phyloP scores from a whole-genome alignment of 2,329 filamentous ascomycete genomes.

The Talaromyces pinophilus region DNA sequence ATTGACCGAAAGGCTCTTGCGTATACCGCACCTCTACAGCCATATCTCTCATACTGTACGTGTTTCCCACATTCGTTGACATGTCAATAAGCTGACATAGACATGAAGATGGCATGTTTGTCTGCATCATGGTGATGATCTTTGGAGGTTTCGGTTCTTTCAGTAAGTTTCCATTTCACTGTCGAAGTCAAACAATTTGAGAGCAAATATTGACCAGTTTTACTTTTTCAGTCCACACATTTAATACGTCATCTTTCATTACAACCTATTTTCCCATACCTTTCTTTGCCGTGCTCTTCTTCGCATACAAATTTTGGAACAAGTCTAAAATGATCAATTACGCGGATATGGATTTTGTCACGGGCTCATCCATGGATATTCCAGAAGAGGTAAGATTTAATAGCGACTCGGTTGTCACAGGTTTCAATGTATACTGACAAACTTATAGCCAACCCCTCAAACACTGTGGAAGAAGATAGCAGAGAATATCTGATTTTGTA shows the following conservation, averaged over 20 bases:
- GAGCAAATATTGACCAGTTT: not conserved
- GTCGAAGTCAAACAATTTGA: no score
- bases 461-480: not conserved
- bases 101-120: conserved; percentile 25
- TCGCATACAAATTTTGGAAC: conserved; percentile 28
- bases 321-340: conserved; percentile 28
- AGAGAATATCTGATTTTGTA: not conserved
- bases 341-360: conserved; percentile 29
- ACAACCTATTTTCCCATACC: conserved; percentile 30
- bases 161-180: conserved; percentile 21
- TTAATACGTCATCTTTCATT: conserved; percentile 28
- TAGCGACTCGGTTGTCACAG: no score
- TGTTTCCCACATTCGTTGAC: not conserved
- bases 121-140: conserved; percentile 29
- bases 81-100: not conserved
- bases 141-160: conserved; percentile 31
- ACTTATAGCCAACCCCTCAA: not conserved
- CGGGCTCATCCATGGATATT: conserved; percentile 28
- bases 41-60: conserved; percentile 61
- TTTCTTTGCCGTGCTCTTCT: conserved; percentile 27
- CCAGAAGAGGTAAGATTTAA: conserved; percentile 23
- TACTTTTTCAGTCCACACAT: conserved; percentile 24
- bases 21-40: conserved; percentile 47
- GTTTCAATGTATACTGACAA: not conserved
- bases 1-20: conserved; percentile 29